phyloP scores from a whole-genome alignment of 2,329 filamentous ascomycete species.

The Verticillium klebahnii region DNA sequence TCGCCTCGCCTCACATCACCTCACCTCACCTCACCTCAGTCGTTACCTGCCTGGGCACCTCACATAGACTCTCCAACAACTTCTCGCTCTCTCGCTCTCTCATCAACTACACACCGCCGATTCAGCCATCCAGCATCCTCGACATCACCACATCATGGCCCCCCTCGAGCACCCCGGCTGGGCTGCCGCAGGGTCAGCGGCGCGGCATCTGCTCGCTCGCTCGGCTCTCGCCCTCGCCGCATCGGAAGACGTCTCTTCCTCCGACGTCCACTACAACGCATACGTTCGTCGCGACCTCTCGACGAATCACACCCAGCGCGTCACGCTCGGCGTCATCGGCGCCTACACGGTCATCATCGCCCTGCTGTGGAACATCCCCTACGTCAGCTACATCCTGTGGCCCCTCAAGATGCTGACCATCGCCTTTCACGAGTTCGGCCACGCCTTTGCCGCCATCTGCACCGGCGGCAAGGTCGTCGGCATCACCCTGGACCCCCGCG shows the following conservation, averaged over 20 bases:
- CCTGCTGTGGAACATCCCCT: constrained; percentile 74
- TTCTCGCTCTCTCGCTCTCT: background rate
- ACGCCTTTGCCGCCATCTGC: constrained; percentile 66
- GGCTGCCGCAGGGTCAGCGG: background rate
- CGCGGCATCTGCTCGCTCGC: background rate
- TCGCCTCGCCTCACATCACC: background rate
- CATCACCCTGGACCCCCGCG: constrained; percentile 69
- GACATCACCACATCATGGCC: background rate
- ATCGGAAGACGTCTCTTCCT: background rate
- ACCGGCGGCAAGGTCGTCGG: constrained; percentile 72
- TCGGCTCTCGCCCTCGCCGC: background rate
- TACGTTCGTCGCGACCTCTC: constrained; percentile 48
- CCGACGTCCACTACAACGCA: constrained; percentile 3
- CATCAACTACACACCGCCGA: background rate
- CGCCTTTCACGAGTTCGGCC: constrained; percentile 76
- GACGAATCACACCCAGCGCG: constrained; percentile 60
- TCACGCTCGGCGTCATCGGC: constrained; percentile 67
- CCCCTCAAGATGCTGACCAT: constrained; percentile 86
- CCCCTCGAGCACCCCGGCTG: background rate
- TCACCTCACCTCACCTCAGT: background rate
- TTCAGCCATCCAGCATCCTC: too few relatives aligned
- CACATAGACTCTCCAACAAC: background rate
- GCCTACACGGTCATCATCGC: constrained; percentile 68
- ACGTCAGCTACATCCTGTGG: constrained; percentile 70
- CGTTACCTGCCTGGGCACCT: background rate